Evolutionary conservation across 805 yeast genomes (phyloP), one percentile per base, ranked within the genome.

Genomic region (Monosporozyma servazzii): DNA sequence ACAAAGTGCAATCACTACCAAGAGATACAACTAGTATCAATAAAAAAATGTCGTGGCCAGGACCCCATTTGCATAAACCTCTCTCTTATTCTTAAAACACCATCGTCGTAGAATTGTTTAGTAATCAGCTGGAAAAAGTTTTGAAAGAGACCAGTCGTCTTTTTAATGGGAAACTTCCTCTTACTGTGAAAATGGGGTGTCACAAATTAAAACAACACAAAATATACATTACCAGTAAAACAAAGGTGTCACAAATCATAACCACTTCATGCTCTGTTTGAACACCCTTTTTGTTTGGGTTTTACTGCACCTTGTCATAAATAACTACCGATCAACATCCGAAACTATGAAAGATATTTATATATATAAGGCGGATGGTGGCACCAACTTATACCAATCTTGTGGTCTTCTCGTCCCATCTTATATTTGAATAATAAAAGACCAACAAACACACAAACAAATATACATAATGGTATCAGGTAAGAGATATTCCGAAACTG

Each of bases 401-500:
- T 7, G 36, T 13, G 11, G 8, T 15, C 37, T 13, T 33, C 17
- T 33, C 15, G 4, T 1, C n/a, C 37, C n/a, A 15, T 33, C 37
- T 33, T 33, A 15, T 33, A 15, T 13, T 30, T 30, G 15, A 15
- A 15, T 13, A 6, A 33, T 33, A 33, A 18, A 25, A 44, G 23
- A 42, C 17, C 23, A 23, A 10, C 18, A 33, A 44, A 27, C 39
- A 37, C 11, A 17, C 17, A 31, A 25, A 27, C 31, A 47, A 18
- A 21, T 13, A 29, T 33, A 3, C 13, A 33, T 36, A 43, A 48
- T 48, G 51, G 47, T 30, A 10, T 58, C 60, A 57, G 66, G 66
- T 49, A 62, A 62, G 49, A 58, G 66, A 53, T 62, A 60, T 49
- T 54, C 60, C 7, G 66, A 62, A 54, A 56, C 65, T 37, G 65